Conservation (phyloP, 305 asterid species). For the Coffea humblotiana region DNA sequence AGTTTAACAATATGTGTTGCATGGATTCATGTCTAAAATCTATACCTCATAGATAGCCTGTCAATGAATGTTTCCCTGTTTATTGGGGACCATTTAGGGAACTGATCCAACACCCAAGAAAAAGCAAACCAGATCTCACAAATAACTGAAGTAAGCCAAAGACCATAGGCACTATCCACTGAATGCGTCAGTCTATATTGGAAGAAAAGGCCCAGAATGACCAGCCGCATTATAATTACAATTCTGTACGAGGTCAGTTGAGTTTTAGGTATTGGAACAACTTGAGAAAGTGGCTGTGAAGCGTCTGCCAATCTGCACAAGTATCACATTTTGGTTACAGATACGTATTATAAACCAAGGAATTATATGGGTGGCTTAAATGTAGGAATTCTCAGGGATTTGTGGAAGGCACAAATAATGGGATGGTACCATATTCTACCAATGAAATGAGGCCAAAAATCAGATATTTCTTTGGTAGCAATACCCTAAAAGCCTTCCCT, state of each 20-base stretch:
- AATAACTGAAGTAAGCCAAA: slow-evolving; percentile 93
- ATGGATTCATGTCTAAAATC: background rate
- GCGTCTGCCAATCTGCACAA: slow-evolving; percentile 68
- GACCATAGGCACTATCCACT: slow-evolving; percentile 80
- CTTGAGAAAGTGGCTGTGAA: slow-evolving; percentile 70
- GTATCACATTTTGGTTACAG: background rate
- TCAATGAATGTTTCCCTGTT: slow-evolving; percentile 76
- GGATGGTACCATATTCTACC: background rate
- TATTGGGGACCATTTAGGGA: slow-evolving; percentile 94
- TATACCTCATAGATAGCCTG: slow-evolving; percentile 79
- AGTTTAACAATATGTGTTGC: background rate
- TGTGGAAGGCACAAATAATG: background rate
- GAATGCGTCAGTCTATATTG: slow-evolving; percentile 96
- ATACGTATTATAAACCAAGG: background rate
- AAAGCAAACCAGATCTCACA: slow-evolving; percentile 99
- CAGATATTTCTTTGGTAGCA: background rate
- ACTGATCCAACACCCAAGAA: slow-evolving; percentile 97
- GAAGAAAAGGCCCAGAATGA: slow-evolving; percentile 75
- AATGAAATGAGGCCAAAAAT: background rate
- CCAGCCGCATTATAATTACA: slow-evolving; percentile 72
- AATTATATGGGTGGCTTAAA: background rate
- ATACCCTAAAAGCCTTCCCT: background rate
- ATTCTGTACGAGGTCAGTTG: slow-evolving; percentile 73
- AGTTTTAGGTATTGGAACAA: slow-evolving; percentile 69
- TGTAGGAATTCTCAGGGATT: background rate